Evolutionary conservation across 192 early-diverging fungal species (phyloP).

Genomic region (Coemansia sp.): DNA sequence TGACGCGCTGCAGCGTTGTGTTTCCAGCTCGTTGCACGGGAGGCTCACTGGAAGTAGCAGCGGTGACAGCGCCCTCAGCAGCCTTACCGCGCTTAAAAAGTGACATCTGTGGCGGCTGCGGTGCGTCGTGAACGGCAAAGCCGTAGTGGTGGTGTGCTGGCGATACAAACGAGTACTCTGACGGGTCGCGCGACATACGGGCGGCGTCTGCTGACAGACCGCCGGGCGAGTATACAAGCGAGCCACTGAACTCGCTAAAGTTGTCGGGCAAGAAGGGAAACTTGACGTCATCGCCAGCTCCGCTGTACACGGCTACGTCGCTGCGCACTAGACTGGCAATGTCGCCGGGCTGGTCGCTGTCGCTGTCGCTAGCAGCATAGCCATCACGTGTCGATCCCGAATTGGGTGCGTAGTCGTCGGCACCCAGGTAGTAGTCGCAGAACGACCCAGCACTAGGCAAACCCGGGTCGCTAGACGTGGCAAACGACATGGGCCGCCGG

Average conservation of each 20-base stretch:
- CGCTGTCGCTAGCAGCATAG: slow-evolving; percentile 7
- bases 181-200: slow-evolving; percentile 13
- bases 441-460: slow-evolving; percentile 28
- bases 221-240: slow-evolving; percentile 25
- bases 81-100: slow-evolving; percentile 9
- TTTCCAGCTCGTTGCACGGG: no score
- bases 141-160: neutral
- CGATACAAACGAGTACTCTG: slow-evolving; percentile 13
- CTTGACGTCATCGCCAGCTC: slow-evolving; percentile 42
- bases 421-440: slow-evolving; percentile 27
- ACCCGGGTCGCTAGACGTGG: slow-evolving; percentile 34
- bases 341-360: slow-evolving; percentile 15
- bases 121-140: neutral
- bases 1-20: no score
- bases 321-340: slow-evolving; percentile 37
- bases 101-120: neutral
- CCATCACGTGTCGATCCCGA: slow-evolving; percentile 8
- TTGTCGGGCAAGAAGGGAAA: slow-evolving; percentile 48
- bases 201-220: slow-evolving; percentile 15
- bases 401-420: slow-evolving; percentile 13
- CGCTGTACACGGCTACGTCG: slow-evolving; percentile 44
- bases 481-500: slow-evolving; percentile 31
- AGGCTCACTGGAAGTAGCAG: neutral
- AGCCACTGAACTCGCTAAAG: slow-evolving; percentile 43
- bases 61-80: neutral